Evolutionary conservation across 1,284 basidiomycete genomes (phyloP), one percentile per base, ranked within the genome.

Genomic region (Sutorius eximius): DNA sequence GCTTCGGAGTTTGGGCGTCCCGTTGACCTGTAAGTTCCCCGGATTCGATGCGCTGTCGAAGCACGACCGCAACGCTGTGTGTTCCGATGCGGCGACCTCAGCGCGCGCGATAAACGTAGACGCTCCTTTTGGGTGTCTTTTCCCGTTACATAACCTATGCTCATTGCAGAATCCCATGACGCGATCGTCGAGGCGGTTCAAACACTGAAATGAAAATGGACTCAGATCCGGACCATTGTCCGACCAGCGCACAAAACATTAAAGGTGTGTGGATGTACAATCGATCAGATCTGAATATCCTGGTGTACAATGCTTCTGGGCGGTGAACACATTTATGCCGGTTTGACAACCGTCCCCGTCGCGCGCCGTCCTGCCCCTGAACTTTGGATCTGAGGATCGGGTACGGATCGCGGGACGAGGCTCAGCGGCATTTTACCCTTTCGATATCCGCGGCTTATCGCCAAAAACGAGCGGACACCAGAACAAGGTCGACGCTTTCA

Each of bases 31-130:
- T 27, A 5, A 5, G 34, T 56, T 37, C 32, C 37, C 34, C 45
- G 33, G 42, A 57, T 49, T 49, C 36, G n/a, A 41, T 43, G 22
- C 22, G 48, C 13, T 27, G 7, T 42, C 40, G 29, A 29, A 18
- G 43, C 38, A 40, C 40, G 34, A 30, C 52, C 52, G 50, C 22
- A 24, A 5, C 29, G 20, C 41, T 30, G 46, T 51, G 63, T 63
- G 61, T 34, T 48, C 37, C 63, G 63, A 66, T 64, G 63, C 63
- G 65, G 65, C 53, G 61, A 68, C 63, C 61, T 66, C 34, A 20
- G 30, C 24, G 18, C 40, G 15, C 27, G 16, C 32, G 40, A 52
- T 43, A 51, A 46, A 57, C 33, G 29, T 29, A 20, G 46, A 34
- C 36, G 41, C 63, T 67, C 52, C 36, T 48, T 43, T 13, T 30